Evolutionary conservation across 2,329 filamentous ascomycete species (phyloP).

Genomic region (Leptographium lundbergii): DNA sequence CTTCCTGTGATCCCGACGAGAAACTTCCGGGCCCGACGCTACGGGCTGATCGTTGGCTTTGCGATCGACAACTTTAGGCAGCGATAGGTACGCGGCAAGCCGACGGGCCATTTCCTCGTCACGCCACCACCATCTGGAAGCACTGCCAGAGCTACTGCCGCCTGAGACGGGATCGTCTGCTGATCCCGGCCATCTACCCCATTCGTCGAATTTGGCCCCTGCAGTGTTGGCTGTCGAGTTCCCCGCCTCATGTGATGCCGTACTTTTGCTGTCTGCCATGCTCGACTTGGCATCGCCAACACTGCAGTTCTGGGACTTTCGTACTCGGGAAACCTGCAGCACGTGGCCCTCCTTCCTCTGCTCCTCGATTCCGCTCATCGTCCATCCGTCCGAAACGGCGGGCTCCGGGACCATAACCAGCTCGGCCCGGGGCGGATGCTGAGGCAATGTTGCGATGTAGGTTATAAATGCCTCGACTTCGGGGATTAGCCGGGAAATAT

Average conservation of each 20-base stretch:
- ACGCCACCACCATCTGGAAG: slow-evolving; percentile 28
- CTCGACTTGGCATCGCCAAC: neutral
- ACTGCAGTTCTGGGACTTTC: neutral
- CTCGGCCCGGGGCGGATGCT: slow-evolving; percentile 24
- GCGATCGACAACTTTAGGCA: neutral
- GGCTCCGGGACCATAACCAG: slow-evolving; percentile 31
- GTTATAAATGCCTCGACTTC: slow-evolving; percentile 28
- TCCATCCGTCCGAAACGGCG: slow-evolving; percentile 25
- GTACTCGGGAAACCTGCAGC: slow-evolving; percentile 20
- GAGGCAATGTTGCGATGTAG: slow-evolving; percentile 22
- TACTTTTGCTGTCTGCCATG: neutral
- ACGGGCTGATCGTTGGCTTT: neutral
- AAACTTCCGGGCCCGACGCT: neutral
- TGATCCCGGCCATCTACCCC: slow-evolving; percentile 28
- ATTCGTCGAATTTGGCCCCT: slow-evolving; percentile 27
- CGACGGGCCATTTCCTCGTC: slow-evolving; percentile 33
- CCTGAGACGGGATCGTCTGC: neutral
- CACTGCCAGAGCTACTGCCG: neutral
- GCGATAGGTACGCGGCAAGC: slow-evolving; percentile 29
- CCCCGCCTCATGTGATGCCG: neutral
- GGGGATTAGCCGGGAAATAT: slow-evolving; percentile 27
- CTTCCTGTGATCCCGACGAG: slow-evolving; percentile 3
- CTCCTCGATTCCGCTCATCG: slow-evolving; percentile 21
- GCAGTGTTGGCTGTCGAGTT: neutral
- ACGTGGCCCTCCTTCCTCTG: slow-evolving; percentile 17